Percentiles rank a stretch among this genome's conserved stretches.
phyloP scores from a whole-genome alignment of 2,329 filamentous ascomycete genomes.

The Penicillium sp. region DNA sequence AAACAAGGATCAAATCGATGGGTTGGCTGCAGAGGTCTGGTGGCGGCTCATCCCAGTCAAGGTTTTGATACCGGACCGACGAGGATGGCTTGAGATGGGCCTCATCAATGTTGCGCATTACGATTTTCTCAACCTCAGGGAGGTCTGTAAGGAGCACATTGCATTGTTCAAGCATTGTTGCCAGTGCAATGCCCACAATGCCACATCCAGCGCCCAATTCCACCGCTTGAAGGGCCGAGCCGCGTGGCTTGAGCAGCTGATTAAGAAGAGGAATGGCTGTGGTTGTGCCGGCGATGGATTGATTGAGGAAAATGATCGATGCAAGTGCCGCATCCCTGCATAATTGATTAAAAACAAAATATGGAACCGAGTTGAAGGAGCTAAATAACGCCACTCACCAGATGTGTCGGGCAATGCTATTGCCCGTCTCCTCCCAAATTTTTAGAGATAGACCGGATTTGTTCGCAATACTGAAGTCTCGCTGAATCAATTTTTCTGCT shows the following conservation, averaged over 20 bases:
- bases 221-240: conserved; percentile 51
- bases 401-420: conserved; percentile 71
- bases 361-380: background rate
- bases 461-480: conserved; percentile 51
- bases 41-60: conserved; percentile 65
- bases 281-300: conserved; percentile 35
- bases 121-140: conserved; percentile 62
- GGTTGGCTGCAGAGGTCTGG: conserved; percentile 40
- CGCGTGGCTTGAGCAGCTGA: conserved; percentile 33
- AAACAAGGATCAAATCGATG: conserved; percentile 64
- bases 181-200: conserved; percentile 66
- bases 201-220: conserved; percentile 71
- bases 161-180: conserved; percentile 53
- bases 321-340: conserved; percentile 60
- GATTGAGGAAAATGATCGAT: conserved; percentile 55
- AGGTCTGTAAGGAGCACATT: conserved; percentile 66
- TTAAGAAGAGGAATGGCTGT: conserved; percentile 30
- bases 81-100: conserved; percentile 47
- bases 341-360: conserved; percentile 2
- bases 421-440: conserved; percentile 70
- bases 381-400: conserved; percentile 52
- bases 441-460: conserved; percentile 40
- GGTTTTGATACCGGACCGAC: conserved; percentile 49
- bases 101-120: conserved; percentile 55
- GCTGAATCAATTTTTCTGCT: conserved; percentile 56